Evolutionary conservation across 2,329 filamentous ascomycete genomes (phyloP).

Genomic region (Tolypocladium tundrense): DNA sequence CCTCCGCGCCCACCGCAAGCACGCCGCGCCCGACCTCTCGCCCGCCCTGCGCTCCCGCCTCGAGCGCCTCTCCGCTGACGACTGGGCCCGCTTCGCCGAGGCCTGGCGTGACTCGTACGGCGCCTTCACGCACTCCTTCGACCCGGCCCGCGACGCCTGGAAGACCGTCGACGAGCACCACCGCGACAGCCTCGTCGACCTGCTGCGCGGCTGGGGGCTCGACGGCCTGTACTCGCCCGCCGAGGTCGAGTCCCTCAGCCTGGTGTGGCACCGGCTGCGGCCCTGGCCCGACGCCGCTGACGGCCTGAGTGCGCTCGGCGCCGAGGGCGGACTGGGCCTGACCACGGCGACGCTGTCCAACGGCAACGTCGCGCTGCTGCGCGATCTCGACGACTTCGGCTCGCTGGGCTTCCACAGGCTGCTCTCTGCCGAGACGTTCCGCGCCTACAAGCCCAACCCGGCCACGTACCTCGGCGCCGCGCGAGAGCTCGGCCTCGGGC

Average conservation of each 20-base stretch:
- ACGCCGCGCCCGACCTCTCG: slow-evolving; percentile 33
- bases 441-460: slow-evolving; percentile 63
- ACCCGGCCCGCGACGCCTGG: slow-evolving; percentile 40
- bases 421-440: slow-evolving; percentile 60
- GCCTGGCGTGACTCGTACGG: slow-evolving; percentile 60
- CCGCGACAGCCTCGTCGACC: slow-evolving; percentile 45
- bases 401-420: slow-evolving; percentile 51
- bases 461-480: slow-evolving; percentile 60
- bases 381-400: slow-evolving; percentile 51
- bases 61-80: slow-evolving; percentile 37
- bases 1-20: slow-evolving; percentile 35
- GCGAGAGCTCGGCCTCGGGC: slow-evolving; percentile 41
- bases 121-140: slow-evolving; percentile 45
- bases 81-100: slow-evolving; percentile 57
- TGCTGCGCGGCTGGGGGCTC: slow-evolving; percentile 48
- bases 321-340: slow-evolving; percentile 39
- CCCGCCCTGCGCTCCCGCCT: slow-evolving; percentile 36
- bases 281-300: slow-evolving; percentile 56
- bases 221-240: slow-evolving; percentile 48
- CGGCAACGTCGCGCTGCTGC: slow-evolving; percentile 57
- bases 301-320: slow-evolving; percentile 43
- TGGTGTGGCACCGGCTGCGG: slow-evolving; percentile 61
- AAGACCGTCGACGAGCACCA: slow-evolving; percentile 67
- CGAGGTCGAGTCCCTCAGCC: slow-evolving; percentile 53
- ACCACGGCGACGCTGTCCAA: slow-evolving; percentile 63